Evolutionary conservation across 2,329 filamentous ascomycete species (phyloP), one percentile per base, ranked within the genome.

Genomic region (Hawksworthiomyces lignivorus): DNA sequence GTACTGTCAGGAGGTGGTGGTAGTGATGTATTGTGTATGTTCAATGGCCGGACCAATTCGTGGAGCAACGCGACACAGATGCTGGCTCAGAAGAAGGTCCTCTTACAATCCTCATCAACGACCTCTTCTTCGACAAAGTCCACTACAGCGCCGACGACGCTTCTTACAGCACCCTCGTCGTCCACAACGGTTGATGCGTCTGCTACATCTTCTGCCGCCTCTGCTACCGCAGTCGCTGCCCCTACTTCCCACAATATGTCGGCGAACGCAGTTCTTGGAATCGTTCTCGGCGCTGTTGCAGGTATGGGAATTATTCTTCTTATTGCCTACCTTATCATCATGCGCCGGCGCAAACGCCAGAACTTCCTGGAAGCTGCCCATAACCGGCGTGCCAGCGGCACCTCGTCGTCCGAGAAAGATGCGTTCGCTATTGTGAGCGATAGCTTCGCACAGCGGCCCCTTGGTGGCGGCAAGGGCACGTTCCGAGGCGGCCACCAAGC

Each of bases 261-360:
- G 45, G 56, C 67, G 57, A 67, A 72, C 61, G 51, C 78, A 7
- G 82, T 95, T 21, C 72, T 96, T 2, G 89, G 86, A 26, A 85
- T 86, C 38, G 85, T 85, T 0, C 71, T 97, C 1, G 88, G 89
- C 11, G 80, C 82, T n/a, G 79, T 95, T 18, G 75, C 85, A 39
- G 87, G 84, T 15, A 67, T 87, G 39, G 79, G 83, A 17, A 63
- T 79, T 1, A 57, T 95, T 7, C 66, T 94, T n/a, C 70, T 84
- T 20, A 59, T 85, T 2, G 57, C 87, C n/a, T 70, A 96, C 17
- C 67, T 92, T 38, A 68, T 84, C 21, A 63, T 88, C 19, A 72
- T 76, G 55, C 72, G 71, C 45, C 70, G 74, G 22, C 44, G 43
- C 51, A 78, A 75, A 57, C 72, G 73, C 52, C 73, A 68, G 41